Base-by-base conservation (phyloP, 2,329 filamentous ascomycete species). In the Epicoccum sorghinum region DNA sequence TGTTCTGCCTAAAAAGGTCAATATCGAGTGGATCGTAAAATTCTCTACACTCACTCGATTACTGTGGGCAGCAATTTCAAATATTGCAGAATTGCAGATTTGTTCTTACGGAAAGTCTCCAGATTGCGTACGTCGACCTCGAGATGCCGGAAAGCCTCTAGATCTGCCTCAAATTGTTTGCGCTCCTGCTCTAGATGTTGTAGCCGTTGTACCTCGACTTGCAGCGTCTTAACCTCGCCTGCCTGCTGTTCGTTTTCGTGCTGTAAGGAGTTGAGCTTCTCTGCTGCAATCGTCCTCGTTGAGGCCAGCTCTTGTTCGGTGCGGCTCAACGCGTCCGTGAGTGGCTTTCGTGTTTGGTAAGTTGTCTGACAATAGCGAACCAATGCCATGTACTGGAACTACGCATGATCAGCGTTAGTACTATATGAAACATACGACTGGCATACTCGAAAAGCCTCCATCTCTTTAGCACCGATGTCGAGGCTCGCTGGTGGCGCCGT, bases 341-440 rank as follows among this genome's bases (percentile, higher is more conserved):
- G 36, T 6, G 62, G 49, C 52, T 60, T 73, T 44, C 59, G 58
- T 23, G 61, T 57, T 18, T 52, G 55, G 39, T 65, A 55, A 1
- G 60, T 61, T 12, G 64, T 65, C 40, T 60, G 65, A 39, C 65
- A 66, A 52, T 67, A 73, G 22, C 65, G 62, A 27, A 65, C 57
- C 4, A 72, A 60, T 4, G 66, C 65, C 13, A 68, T 52, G 32
- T 81, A 82, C 59, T 82, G 80, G 47, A 82, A 82, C 80, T 82
- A 55, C 3, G 22, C 25, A 7, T 10, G 5, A 18, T 71, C 39
- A 70, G 59, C 43, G 18, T 25, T 0, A 37, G 32, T 3, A n/a
- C 7, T 1, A n/a, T 33, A 9, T 8, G 1, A 18, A 2, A 24
- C 66, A 7, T 2, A 4, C 27, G 7, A 3, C 3, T 7, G 1